A percentile compares a stretch with the other conserved stretches of the same genome.
Conservation (phyloP, 2,329 filamentous ascomycete species). For the Aureobasidium sp. region DNA sequence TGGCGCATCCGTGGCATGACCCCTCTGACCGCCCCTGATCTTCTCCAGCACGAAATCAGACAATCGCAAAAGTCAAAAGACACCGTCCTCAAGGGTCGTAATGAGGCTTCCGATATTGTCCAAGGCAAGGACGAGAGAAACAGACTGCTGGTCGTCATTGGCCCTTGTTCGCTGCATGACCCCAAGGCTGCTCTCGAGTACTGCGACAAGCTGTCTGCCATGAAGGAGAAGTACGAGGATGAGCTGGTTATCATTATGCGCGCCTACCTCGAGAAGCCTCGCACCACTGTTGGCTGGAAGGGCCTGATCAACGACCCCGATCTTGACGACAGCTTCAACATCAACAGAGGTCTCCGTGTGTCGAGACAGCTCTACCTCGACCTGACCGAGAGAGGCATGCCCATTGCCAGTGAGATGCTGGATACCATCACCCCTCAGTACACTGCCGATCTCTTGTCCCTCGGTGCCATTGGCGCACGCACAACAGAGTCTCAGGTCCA, state of each 20-base stretch:
- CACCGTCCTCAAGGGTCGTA: conserved; percentile 51
- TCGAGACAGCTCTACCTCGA: conserved; percentile 89
- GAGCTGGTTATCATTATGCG: conserved; percentile 96
- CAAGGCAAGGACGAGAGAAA: conserved; percentile 49
- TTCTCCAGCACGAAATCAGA: conserved; percentile 88
- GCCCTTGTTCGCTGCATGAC: conserved; percentile 96
- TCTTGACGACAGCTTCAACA: conserved; percentile 97
- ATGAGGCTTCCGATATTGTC: conserved; percentile 53
- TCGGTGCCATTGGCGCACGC: conserved; percentile 89
- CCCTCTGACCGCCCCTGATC: conserved; percentile 80
- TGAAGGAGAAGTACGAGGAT: conserved; percentile 81
- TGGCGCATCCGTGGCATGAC: conserved; percentile 71
- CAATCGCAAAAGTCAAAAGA: conserved; percentile 42
- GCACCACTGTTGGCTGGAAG: conserved; percentile 98
- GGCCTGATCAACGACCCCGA: conserved; percentile 97
- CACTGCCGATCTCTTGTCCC: conserved; percentile 81
- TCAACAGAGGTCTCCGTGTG: conserved; percentile 89
- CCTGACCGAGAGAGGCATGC: conserved; percentile 86
- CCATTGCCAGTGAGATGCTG: conserved; percentile 93
- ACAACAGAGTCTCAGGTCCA: conserved; percentile 96
- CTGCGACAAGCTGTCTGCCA: conserved; percentile 70
- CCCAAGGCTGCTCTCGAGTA: conserved; percentile 85
- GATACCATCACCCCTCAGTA: conserved; percentile 98
- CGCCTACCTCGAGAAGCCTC: conserved; percentile 95
- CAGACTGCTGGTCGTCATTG: conserved; percentile 70